A percentile compares a stretch with the other conserved stretches of the same genome.
Conservation (phyloP, 169 alveolate genomes). For the Plasmodium gaboni region DNA sequence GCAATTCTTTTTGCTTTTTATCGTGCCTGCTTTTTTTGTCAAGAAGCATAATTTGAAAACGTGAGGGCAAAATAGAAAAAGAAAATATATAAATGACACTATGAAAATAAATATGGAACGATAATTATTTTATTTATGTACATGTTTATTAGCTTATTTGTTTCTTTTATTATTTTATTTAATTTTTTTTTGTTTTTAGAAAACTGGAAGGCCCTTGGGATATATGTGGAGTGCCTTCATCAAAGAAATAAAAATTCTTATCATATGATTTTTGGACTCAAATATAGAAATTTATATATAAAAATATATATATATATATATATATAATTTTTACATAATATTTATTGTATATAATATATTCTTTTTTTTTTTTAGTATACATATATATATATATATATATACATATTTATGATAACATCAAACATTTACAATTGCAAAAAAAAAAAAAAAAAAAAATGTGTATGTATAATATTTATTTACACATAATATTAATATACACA, state of each 20-base stretch:
- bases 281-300: too few species aligned
- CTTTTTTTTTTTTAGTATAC: too few species aligned
- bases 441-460: too few species aligned
- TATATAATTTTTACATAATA: too few species aligned
- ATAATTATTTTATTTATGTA: neutral
- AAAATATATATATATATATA: too few species aligned
- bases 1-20: conserved; percentile 42
- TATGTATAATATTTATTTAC: too few species aligned
- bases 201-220: conserved; percentile 43
- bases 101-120: neutral
- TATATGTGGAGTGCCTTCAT: conserved; percentile 11
- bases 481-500: too few species aligned
- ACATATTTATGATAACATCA: too few species aligned
- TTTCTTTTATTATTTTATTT: conserved; percentile 3
- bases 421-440: too few species aligned
- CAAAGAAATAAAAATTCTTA: neutral
- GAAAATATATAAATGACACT: neutral
- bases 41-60: conserved; percentile 53
- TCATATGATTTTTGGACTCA: too few species aligned
- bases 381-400: too few species aligned
- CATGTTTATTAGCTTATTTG: neutral
- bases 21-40: conserved; percentile 65
- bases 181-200: conserved; percentile 12
- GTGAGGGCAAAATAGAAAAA: conserved; percentile 8
- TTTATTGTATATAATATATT: too few species aligned